Conservation (phyloP, 805 yeast species). For the Candida methanosorbosa region DNA sequence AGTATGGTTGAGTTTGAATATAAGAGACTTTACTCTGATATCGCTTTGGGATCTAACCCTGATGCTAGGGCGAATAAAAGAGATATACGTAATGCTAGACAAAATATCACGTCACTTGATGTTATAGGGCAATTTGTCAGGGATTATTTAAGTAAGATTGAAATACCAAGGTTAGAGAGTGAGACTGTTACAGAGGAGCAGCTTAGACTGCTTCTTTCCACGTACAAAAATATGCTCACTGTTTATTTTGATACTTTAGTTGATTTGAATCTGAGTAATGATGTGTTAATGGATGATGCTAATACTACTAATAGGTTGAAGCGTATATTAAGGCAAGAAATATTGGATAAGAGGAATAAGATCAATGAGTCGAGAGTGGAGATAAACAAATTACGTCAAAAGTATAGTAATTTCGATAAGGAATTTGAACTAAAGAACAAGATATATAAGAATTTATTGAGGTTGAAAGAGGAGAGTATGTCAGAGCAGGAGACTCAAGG, state of each 20-base stretch:
- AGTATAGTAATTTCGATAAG: slow-evolving; percentile 6
- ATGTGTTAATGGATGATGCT: slow-evolving; percentile 22
- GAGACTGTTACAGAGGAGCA: slow-evolving; percentile 1
- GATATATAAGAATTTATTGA: slow-evolving; percentile 9
- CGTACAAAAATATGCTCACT: slow-evolving; percentile 8
- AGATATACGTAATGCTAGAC: too few species aligned
- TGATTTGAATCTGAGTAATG: slow-evolving; percentile 27
- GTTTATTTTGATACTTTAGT: slow-evolving; percentile 23
- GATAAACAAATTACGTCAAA: slow-evolving; percentile 12
- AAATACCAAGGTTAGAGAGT: slow-evolving; percentile 1
- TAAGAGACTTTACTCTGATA: too few species aligned
- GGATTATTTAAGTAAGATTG: slow-evolving; percentile 18
- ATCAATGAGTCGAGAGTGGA: slow-evolving; percentile 13
- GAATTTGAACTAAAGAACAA: slow-evolving; percentile 8
- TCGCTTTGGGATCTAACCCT: too few species aligned
- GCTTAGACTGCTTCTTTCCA: not conserved
- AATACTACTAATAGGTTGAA: slow-evolving; percentile 20
- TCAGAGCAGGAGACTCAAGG: not conserved
- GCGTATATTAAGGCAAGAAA: slow-evolving; percentile 18
- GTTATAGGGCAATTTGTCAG: slow-evolving; percentile 21
- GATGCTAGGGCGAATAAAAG: too few species aligned
- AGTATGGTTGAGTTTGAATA: slow-evolving; percentile 9
- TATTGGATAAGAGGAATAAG: slow-evolving; percentile 20
- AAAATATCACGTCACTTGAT: slow-evolving; percentile 22
- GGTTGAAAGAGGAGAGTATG: slow-evolving; percentile 2